Base-by-base conservation (phyloP, 2,329 filamentous ascomycete species). In the Pyrenophora seminiperda region DNA sequence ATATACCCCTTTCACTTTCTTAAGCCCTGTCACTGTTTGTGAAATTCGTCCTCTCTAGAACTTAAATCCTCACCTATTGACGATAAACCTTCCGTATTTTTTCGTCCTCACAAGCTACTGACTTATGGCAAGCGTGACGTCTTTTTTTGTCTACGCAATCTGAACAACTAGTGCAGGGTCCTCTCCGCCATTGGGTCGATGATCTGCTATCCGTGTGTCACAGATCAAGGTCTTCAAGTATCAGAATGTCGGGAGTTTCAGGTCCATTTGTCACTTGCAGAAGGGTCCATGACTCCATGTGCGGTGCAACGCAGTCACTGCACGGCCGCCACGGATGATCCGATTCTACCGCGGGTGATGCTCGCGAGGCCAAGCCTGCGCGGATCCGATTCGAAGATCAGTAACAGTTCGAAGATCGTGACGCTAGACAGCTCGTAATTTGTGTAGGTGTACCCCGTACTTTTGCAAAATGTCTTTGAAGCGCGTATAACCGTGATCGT, bases 161-260 rank as follows among this genome's bases (percentile, higher is more conserved):
- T 30, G 43, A 37, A 18, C 31, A 42, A 27, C 43, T 43, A 32
- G 47, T 29, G 22, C 31, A 41, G 24, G 24, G 14, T 47, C 27
- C 31, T 50, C 41, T 46, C 37, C 48, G 43, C 38, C 19, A 41
- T 38, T 41, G 30, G 18, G 24, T 27, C 10, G 48, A 38, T 52
- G 66, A 68, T 72, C 67, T 62, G 48, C 66, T 62, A 59, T 61
- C 56, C 56, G 52, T 63, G 67, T 66, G 54, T 70, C 67, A 70
- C 66, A 69, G 61, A 58, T 53, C 22, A 49, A 51, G 54, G 41
- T 42, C 54, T 50, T 52, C 22, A 24, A 24, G 70, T 73, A 63
- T 71, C 68, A 72, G 61, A 59, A 27, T 57, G 45, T 53, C 65
- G 60, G 60, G 49, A 66, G 69, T 73, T 72, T 71, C 70, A 71